phyloP scores from a whole-genome alignment of 2,329 filamentous ascomycete genomes.

The Akanthomyces lecanii region DNA sequence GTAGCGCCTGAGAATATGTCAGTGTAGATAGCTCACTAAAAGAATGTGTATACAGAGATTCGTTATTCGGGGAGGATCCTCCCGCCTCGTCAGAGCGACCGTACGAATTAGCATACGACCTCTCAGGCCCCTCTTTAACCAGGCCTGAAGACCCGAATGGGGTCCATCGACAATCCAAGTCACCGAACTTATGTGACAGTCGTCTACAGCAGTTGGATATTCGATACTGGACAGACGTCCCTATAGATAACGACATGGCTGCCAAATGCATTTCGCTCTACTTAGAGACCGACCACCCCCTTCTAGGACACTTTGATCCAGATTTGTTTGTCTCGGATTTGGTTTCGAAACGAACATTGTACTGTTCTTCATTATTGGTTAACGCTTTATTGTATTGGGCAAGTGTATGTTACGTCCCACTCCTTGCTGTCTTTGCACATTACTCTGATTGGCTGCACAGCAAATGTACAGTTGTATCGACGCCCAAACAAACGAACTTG shows the following conservation, averaged over 20 bases:
- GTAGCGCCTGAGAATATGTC: not conserved
- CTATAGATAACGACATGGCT: constrained; percentile 28
- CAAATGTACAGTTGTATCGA: constrained; percentile 35
- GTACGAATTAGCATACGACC: not conserved
- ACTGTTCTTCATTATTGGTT: constrained; percentile 34
- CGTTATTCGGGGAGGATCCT: not conserved
- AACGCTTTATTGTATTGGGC: constrained; percentile 32
- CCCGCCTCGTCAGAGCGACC: not conserved
- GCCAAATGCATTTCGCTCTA: constrained; percentile 33
- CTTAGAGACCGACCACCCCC: constrained; percentile 35
- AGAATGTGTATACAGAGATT: not conserved
- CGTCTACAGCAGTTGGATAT: constrained; percentile 28
- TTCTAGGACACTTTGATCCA: constrained; percentile 34
- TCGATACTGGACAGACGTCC: constrained; percentile 32
- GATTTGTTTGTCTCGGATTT: constrained; percentile 32
- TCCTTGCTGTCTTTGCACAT: not conserved
- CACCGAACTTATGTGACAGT: constrained; percentile 25
- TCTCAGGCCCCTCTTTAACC: not conserved
- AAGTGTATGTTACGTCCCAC: constrained; percentile 27
- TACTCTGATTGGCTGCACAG: constrained; percentile 20
- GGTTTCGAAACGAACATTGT: constrained; percentile 20
- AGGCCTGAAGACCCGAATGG: not conserved
- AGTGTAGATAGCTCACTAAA: not conserved
- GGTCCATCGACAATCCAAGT: not conserved
- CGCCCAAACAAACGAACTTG: constrained; percentile 19